Percentiles rank a stretch among this genome's conserved stretches.
Evolutionary conservation across 148 eudicot genomes (phyloP).

Genomic region (Chenopodium formosanum): DNA sequence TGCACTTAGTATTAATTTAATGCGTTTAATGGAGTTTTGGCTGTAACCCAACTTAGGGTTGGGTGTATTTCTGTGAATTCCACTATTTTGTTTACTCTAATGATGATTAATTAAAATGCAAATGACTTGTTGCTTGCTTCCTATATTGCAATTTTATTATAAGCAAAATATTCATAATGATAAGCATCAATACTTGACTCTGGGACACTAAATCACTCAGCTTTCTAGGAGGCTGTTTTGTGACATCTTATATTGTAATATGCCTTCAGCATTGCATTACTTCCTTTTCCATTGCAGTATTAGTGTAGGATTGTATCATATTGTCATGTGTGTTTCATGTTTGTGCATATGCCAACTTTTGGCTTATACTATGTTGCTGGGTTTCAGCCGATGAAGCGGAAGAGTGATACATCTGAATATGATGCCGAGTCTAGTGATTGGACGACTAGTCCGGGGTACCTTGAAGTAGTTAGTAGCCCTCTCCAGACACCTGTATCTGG

Average conservation of each 20-base stretch:
- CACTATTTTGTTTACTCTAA: too few species aligned
- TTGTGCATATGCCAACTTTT: conserved; percentile 12
- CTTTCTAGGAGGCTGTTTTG: background rate
- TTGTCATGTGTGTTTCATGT: background rate
- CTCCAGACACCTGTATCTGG: conserved; percentile 71
- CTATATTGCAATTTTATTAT: too few species aligned
- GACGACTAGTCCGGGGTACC: conserved; percentile 41
- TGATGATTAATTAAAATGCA: too few species aligned
- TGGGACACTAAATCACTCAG: background rate
- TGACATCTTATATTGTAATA: background rate
- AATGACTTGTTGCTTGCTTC: too few species aligned
- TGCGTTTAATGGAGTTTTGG: too few species aligned
- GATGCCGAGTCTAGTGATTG: conserved; percentile 50
- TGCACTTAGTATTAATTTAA: background rate
- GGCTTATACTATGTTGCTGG: conserved; percentile 3
- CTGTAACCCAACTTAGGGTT: too few species aligned
- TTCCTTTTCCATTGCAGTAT: background rate
- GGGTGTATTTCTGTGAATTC: too few species aligned
- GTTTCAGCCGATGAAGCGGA: conserved; percentile 71
- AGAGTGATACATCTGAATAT: conserved; percentile 48
- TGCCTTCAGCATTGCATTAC: background rate
- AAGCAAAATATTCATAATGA: too few species aligned
- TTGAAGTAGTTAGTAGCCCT: conserved; percentile 51
- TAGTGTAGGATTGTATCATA: background rate
- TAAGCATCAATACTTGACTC: too few species aligned